Percentiles rank a stretch among this genome's conserved stretches.
Evolutionary conservation across 108 stramenopile genomes (phyloP).

Genomic region (Cyclostephanos invisitatus): DNA sequence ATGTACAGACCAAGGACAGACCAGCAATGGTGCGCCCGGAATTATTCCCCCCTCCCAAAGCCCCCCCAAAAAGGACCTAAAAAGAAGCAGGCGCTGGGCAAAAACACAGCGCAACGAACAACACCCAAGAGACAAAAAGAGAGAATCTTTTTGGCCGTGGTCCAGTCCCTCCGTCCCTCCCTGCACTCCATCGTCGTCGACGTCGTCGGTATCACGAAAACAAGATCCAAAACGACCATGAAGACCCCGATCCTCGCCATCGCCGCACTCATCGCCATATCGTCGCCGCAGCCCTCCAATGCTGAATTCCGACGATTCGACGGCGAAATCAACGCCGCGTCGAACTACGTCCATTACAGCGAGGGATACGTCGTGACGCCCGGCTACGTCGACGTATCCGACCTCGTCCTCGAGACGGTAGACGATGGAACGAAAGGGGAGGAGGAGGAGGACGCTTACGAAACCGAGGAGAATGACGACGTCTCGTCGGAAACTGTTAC

Average conservation of each 20-base stretch:
- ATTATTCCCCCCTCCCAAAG: too few relatives aligned
- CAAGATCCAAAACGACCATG: neutral
- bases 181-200: too few relatives aligned
- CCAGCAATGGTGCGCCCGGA: too few relatives aligned
- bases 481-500: conserved; percentile 6
- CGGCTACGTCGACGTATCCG: conserved; percentile 74
- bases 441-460: conserved; percentile 22
- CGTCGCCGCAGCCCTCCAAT: neutral
- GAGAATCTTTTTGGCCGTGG: too few relatives aligned
- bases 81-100: too few relatives aligned
- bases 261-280: neutral
- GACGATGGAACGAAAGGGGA: conserved; percentile 7
- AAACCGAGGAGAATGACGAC: conserved; percentile 31
- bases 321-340: conserved; percentile 42
- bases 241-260: conserved; percentile 6
- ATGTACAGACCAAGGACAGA: neutral
- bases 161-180: too few relatives aligned
- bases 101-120: too few relatives aligned
- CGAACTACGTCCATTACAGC: conserved; percentile 66
- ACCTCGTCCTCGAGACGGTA: conserved; percentile 45
- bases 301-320: conserved; percentile 49
- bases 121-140: too few relatives aligned
- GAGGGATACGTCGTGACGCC: conserved; percentile 79
- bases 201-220: neutral
- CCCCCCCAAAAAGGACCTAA: too few relatives aligned